Evolutionary conservation across 2,329 filamentous ascomycete species (phyloP), one percentile per base, ranked within the genome.

Genomic region (Metarhizium humberi): DNA sequence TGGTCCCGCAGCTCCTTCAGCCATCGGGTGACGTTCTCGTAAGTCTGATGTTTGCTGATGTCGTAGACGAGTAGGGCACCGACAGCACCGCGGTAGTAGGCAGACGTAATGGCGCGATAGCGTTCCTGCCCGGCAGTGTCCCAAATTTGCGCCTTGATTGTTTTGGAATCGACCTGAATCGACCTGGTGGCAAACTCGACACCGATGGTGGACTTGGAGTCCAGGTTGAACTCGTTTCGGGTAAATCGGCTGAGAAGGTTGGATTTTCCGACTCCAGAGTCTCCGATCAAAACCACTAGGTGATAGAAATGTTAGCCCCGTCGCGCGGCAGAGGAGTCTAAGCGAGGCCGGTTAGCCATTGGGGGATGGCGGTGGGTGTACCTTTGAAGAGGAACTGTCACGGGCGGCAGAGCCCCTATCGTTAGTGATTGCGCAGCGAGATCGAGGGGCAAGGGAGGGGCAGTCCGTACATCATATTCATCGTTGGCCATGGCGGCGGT

Each of bases 81-180:
- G 56, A 99, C 94, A 55, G 94, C 95, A 68, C 94, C 95, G 67
- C 94, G 88, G 77, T 99, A 99, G 80, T 99, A 99, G 64, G 94
- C 94, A 58, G 94, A 96, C 65, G 94, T 99, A 74, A 99, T 99
- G 72, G 94, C 94, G 72, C 95, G 90, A 80, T 97, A 99, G 73
- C 94, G 88, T 78, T 99, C 94, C 79, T 99, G 94, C 64, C 94
- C 94, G 63, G 94, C 94, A 57, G 94, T 99, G 79, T 99, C 94
- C 94, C 95, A 99, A 69, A 99, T 99, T 80, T 99, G 94, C 66
- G 94, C 94, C 82, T 99, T 99, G 85, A 99, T 99, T 61, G 94
- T 99, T 84, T 99, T 99, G 70, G 89, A 88, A 76, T 99, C 94
- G 69, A 99, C 94, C 77, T 97, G 92, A 72, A 99, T 99, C 64